Evolutionary conservation across 1,139 yeast genomes (phyloP).

Genomic region (Magnusiomyces starmeri): DNA sequence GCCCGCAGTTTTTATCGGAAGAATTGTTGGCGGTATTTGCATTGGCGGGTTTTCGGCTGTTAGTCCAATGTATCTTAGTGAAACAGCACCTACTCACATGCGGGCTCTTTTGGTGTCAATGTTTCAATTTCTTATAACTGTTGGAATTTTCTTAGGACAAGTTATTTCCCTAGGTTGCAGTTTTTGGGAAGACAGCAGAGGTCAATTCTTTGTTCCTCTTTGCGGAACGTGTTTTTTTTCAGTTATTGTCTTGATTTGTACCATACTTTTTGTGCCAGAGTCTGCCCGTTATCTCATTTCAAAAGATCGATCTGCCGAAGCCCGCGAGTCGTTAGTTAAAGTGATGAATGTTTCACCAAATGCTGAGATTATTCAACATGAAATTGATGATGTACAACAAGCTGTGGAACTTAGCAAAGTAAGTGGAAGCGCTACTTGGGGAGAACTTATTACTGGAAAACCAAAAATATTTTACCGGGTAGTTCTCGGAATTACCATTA

Average conservation of each 20-base stretch:
- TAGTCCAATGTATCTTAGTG: conserved; percentile 63
- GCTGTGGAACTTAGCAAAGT: conserved; percentile 56
- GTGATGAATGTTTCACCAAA: conserved; percentile 56
- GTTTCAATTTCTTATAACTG: conserved; percentile 61
- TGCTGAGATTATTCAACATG: conserved; percentile 51
- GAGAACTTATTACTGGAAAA: conserved; percentile 55
- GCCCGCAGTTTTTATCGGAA: conserved; percentile 39
- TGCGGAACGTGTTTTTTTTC: conserved; percentile 40
- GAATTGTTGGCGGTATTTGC: conserved; percentile 52
- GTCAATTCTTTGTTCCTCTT: conserved; percentile 59
- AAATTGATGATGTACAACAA: conserved; percentile 53
- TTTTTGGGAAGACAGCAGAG: conserved; percentile 39
- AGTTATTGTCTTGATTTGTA: conserved; percentile 31
- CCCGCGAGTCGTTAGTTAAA: conserved; percentile 52
- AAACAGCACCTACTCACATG: conserved; percentile 59
- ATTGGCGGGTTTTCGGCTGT: conserved; percentile 63
- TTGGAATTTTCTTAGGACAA: conserved; percentile 63
- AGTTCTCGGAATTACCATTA: conserved; percentile 55
- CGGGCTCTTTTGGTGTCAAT: conserved; percentile 65
- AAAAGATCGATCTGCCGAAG: conserved; percentile 47
- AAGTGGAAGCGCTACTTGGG: conserved; percentile 67
- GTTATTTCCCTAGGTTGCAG: conserved; percentile 62
- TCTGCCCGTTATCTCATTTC: conserved; percentile 68
- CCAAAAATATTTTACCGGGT: conserved; percentile 63
- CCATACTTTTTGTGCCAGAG: conserved; percentile 46